Evolutionary conservation across 2,329 filamentous ascomycete genomes (phyloP), one percentile per base, ranked within the genome.

Genomic region (Neofusicoccum kwambonambiense): DNA sequence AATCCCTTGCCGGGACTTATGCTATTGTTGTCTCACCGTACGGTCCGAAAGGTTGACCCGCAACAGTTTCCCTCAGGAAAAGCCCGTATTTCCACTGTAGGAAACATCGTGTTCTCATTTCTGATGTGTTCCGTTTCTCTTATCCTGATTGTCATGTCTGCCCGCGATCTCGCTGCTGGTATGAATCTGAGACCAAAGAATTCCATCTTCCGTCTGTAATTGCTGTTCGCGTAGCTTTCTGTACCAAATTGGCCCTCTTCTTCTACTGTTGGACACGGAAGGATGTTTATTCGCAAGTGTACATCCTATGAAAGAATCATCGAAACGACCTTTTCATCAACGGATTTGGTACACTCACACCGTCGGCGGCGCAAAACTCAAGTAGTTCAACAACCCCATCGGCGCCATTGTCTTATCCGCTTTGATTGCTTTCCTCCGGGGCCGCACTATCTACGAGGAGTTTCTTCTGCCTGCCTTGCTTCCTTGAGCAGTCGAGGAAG

Each of bases 281-380:
- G 69, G 89, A 97, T 80, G 91, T 91, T 72, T 97, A 98, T 81
- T 92, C 88, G 66, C 93, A 97, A 77, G 88, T 97, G 68, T 87
- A 90, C 64, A 97, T 97, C 74, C 82, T 98, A 13, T 97, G 93
- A 93, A 91, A 96, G 77, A 94, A 98, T 73, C 95, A 99, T 80
- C 89, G 95, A 67, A 99, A 99, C 74, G 95, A 99, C 74, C 83
- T 99, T 15, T 84, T 97, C 72, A 92, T 99, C 84, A 99, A 98
- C 76, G 92, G 92, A 62, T 92, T 96, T 70, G 93, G 90, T 86
- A 88, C 98, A 68, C 79, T 97, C 63, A 97, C 93, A 93, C 91
- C 3, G 89, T 97, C 15, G 91, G 92, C 64, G 95, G 95, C 41
- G 88, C 89, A 68, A 96, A 96, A 81, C 82, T 98, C 19, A 82